Evolutionary conservation across 495 filamentous ascomycete genomes (phyloP), one percentile per base, ranked within the genome.

Genomic region (Podospora bellae-mahoneyi): DNA sequence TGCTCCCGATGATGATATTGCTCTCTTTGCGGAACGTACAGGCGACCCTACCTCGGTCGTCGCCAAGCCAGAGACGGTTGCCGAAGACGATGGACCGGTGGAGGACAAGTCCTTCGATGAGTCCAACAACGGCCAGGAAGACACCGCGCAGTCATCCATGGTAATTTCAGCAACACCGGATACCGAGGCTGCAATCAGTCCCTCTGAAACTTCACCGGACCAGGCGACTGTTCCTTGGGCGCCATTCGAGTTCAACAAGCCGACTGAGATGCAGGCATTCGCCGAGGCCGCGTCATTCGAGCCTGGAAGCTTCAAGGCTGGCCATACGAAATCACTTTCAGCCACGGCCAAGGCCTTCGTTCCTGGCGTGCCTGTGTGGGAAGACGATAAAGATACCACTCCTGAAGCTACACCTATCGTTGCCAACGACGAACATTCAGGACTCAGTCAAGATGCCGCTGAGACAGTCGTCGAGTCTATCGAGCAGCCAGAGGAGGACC

Each of bases 291-390:
- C 74, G 58, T 78, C 80, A 0, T 78, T 82, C 65, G 77, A 77
- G 19, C 75, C 78, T 15, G 77, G 76, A 5, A 58, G 73, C 2
- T 80, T 78, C 65, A 71, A 72, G 65, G 75, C 83, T 60, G 80
- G 83, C 63, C 82, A 83, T 67, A 84, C 81, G 48, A 86, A 84
- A 34, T 87, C 86, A 6, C 82, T 94, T 27, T 92, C 90, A 48
- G 87, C 91, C 34, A 83, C 86, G 1, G 90, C 90, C 2, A 87
- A 84, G 73, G 82, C 88, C 4, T 93, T 93, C 72, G 84, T 78
- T 82, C 90, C 83, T 79, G 85, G 78, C 72, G 84, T 65, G 72
- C 80, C 80, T 72, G 75, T 61, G n/a, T 84, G 72, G 44, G 59
- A 62, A 26, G 65, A 77, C 32, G 75, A 80, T n/a, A 62, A 60